These are phyloP conservation scores for Venturia pyrina DNA, from an alignment of 2,329 filamentous ascomycete species.

Conservation along the genomic window DNA sequence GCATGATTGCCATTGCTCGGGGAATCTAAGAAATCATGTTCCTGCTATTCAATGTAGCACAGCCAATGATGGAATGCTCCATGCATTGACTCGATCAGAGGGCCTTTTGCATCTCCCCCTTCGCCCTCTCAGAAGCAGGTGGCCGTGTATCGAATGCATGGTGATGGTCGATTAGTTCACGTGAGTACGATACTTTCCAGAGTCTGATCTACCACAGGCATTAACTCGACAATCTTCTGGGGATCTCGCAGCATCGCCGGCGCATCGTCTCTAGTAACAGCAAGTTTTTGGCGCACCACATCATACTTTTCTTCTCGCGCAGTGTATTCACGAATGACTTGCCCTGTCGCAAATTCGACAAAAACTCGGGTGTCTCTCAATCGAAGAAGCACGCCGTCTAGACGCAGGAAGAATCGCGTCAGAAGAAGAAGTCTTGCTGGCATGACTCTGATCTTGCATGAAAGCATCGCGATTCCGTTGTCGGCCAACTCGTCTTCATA, in stretches of 20 bases:
- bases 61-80: too few species aligned
- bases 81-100: too few species aligned
- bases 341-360: conserved; percentile 70
- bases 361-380: conserved; percentile 87
- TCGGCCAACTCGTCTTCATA: conserved; percentile 98
- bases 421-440: conserved; percentile 77
- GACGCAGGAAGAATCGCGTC: conserved; percentile 78
- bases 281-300: conserved; percentile 53
- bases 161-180: background rate
- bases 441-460: conserved; percentile 89
- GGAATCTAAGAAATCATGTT: too few species aligned
- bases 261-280: conserved; percentile 58
- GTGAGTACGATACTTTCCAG: conserved; percentile 3
- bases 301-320: conserved; percentile 77
- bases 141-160: too few species aligned
- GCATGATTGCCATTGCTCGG: too few species aligned
- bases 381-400: conserved; percentile 81
- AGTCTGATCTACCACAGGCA: conserved; percentile 60
- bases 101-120: too few species aligned
- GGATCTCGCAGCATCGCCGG: conserved; percentile 70
- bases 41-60: too few species aligned
- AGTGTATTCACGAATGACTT: conserved; percentile 82
- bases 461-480: conserved; percentile 86
- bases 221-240: conserved; percentile 59
- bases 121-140: too few species aligned